Percentiles rank a stretch among this genome's conserved stretches.
Conservation (phyloP, 2,329 filamentous ascomycete species). For the Xylariaceae sp. region DNA sequence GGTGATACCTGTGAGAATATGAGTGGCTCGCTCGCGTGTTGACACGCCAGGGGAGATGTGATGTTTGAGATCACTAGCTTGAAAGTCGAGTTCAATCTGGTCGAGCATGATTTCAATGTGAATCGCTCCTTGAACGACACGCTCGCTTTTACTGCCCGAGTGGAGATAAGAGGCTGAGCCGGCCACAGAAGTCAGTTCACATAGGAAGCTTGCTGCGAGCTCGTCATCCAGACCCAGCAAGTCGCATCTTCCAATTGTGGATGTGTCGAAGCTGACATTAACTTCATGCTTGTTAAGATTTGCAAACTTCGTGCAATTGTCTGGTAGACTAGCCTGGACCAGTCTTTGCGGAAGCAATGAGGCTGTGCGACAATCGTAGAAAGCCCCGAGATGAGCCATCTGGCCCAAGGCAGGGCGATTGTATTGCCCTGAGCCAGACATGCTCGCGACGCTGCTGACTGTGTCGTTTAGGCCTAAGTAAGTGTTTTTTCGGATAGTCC, state of each 20-base stretch:
- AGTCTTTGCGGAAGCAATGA: constrained; percentile 2
- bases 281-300: no score
- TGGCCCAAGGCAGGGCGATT: constrained; percentile 6
- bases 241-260: no score
- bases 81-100: not conserved
- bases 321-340: no score
- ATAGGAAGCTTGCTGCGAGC: constrained; percentile 4
- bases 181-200: constrained; percentile 3
- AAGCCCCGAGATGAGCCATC: constrained; percentile 1
- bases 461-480: no score
- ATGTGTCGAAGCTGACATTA: no score
- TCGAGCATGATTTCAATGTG: constrained; percentile 1
- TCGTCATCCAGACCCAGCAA: constrained; percentile 1
- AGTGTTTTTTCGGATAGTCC: no score
- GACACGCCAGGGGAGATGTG: not conserved
- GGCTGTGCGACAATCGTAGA: constrained; percentile 4
- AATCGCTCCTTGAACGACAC: constrained; percentile 3
- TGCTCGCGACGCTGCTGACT: no score
- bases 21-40: constrained; percentile 1
- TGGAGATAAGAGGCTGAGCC: constrained; percentile 4
- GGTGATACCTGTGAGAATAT: constrained; percentile 2
- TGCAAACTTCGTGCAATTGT: no score
- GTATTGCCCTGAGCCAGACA: no score
- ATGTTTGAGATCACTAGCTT: not conserved
- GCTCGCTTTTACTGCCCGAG: not conserved